Evolutionary conservation across 169 alveolate genomes (phyloP), one percentile per base, ranked within the genome.

Genomic region (Plasmodium gonderi): DNA sequence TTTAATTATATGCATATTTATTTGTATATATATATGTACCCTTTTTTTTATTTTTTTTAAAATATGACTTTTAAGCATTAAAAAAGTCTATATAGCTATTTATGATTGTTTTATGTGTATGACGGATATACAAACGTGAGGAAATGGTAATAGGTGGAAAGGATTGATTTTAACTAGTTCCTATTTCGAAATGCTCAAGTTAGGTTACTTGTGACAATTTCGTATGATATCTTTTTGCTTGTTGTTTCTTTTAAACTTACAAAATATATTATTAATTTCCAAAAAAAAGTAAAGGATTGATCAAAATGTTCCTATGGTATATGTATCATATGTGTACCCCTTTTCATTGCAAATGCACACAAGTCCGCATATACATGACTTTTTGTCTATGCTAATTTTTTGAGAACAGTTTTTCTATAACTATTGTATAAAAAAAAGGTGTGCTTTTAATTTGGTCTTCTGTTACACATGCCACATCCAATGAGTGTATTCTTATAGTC

Each of bases 1-100:
- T 78, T 78, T 78, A 45, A 33, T 77, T 74, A 33, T 77, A 49
- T 45, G 38, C 74, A 76, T 76, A 51, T 76, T 26, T 44, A 51
- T 51, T 26, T 77, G 38, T 77, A 77, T 20, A 60, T 42, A 77
- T 77, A 44, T 77, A 47, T 74, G 33, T 74, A 74, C 60, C 68
- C 23, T 54, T 54, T 54, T 54, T 49, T 51, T 54, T 54, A 20
- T 54, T 49, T 51, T 51, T 54, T 54, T 17, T 17, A 0, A 54
- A 54, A 54, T 54, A 8, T 54, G 69, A 54, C 69, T 54, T 54
- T 17, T 54, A 54, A 54, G 23, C 36, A 54, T 20, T 26, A 17
- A 54, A 54, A 54, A 54, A 54, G 69, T 33, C 69, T 54, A n/a
- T n/a, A n/a, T 33, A 54, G 23, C 23, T 54, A 54, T 54, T 54